Conservation (phyloP, 371 early-diverging fungal species). For the Actinomortierella ambigua region DNA sequence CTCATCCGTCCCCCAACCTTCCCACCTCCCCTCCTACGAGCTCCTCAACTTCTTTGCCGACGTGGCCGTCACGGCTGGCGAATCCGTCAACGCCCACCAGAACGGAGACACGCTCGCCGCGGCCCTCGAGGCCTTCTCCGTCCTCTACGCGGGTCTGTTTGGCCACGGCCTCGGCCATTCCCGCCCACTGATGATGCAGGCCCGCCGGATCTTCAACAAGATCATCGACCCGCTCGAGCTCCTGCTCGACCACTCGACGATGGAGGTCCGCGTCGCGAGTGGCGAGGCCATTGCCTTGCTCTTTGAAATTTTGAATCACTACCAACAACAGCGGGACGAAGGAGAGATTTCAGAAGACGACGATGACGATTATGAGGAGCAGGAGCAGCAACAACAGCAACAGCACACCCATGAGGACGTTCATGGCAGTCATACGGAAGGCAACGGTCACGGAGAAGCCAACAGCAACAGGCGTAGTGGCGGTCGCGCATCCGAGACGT, state of each 20-base stretch:
- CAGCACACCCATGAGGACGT: too few species aligned
- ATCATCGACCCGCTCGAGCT: constrained; percentile 21
- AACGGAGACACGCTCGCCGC: constrained; percentile 43
- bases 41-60: constrained; percentile 44
- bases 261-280: constrained; percentile 74
- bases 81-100: constrained; percentile 36
- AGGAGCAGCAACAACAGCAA: background rate
- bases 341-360: constrained; percentile 46
- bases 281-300: constrained; percentile 81
- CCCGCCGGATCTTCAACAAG: constrained; percentile 23
- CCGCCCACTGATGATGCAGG: constrained; percentile 44
- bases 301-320: constrained; percentile 56
- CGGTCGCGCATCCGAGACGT: too few species aligned
- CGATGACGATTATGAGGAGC: constrained; percentile 4
- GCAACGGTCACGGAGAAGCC: too few species aligned
- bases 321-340: constrained; percentile 28
- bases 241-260: constrained; percentile 62
- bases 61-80: constrained; percentile 32
- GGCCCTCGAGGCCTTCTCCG: constrained; percentile 56
- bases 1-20: constrained; percentile 53
- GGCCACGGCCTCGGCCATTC: constrained; percentile 45
- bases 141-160: constrained; percentile 57
- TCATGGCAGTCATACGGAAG: too few species aligned
- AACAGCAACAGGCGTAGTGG: too few species aligned
- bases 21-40: constrained; percentile 60